phyloP scores from a whole-genome alignment of 192 early-diverging fungal genomes.

The Linderina pennispora region DNA sequence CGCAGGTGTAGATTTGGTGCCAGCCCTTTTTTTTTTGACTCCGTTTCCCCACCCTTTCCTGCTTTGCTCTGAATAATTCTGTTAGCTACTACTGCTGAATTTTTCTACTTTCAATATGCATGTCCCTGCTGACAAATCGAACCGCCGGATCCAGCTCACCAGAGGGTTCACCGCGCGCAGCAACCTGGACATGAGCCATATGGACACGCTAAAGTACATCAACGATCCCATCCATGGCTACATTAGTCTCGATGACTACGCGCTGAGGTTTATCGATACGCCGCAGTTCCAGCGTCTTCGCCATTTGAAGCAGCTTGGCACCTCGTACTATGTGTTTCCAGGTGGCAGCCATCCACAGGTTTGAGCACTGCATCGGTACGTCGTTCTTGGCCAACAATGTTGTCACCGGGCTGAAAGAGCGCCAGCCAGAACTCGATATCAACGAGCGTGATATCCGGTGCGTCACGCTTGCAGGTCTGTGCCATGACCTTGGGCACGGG shows the following conservation, averaged over 20 bases:
- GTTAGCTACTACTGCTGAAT: no score
- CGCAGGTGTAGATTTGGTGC: no score
- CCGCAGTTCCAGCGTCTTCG: constrained; percentile 94
- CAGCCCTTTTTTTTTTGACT: no score
- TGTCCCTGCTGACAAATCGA: no score
- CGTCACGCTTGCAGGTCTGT: constrained; percentile 84
- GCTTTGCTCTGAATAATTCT: no score
- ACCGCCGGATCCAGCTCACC: no score
- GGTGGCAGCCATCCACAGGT: constrained; percentile 93
- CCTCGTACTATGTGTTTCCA: constrained; percentile 85
- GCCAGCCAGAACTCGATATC: constrained; percentile 78
- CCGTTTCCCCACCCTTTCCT: no score
- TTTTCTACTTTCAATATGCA: no score
- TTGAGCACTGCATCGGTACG: constrained; percentile 92
- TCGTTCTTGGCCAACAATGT: constrained; percentile 72
- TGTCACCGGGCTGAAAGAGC: constrained; percentile 59
- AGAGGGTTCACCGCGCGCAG: not conserved
- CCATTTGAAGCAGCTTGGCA: constrained; percentile 85
- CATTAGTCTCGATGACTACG: constrained; percentile 63
- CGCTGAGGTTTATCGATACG: constrained; percentile 79
- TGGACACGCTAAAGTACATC: constrained; percentile 15
- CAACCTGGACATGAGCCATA: not conserved
- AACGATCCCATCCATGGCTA: constrained; percentile 53
- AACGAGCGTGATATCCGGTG: constrained; percentile 74
- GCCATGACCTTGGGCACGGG: constrained; percentile 96